Percentiles rank a stretch among this genome's conserved stretches.
Conservation (phyloP, 768 basidiomycete species). For the Lentinula boryana region DNA sequence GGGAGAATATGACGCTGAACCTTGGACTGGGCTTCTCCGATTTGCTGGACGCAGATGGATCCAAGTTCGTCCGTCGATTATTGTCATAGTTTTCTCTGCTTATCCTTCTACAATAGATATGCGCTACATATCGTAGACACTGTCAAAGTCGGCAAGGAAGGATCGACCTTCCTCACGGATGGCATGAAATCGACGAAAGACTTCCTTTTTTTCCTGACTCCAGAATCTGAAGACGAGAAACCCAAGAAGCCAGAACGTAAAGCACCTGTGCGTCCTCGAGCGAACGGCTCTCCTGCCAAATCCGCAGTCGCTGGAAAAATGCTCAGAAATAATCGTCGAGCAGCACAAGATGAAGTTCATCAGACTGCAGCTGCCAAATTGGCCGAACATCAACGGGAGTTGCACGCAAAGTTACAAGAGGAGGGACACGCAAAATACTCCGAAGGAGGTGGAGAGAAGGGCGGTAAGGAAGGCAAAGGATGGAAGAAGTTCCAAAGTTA, state of each 20-base stretch:
- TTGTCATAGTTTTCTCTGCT: neutral
- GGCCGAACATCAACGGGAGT: conserved; percentile 80
- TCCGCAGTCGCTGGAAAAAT: conserved; percentile 79
- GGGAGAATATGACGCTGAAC: conserved; percentile 81
- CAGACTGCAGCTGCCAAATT: conserved; percentile 73
- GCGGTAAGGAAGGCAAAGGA: conserved; percentile 83
- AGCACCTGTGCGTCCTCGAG: conserved; percentile 39
- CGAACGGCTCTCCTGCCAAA: conserved; percentile 68
- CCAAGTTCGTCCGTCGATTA: conserved; percentile 48
- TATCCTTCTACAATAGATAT: conserved; percentile 48
- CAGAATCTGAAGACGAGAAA: conserved; percentile 54
- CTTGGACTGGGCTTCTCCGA: conserved; percentile 83
- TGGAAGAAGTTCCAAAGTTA: conserved; percentile 98
- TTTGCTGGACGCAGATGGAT: conserved; percentile 67
- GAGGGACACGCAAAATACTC: conserved; percentile 82
- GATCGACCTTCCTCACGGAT: conserved; percentile 69
- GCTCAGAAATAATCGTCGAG: conserved; percentile 83
- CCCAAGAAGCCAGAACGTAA: conserved; percentile 52
- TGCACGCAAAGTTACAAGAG: conserved; percentile 70
- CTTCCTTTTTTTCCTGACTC: conserved; percentile 78
- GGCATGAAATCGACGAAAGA: conserved; percentile 83
- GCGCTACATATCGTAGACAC: conserved; percentile 87
- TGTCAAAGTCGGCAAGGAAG: conserved; percentile 65
- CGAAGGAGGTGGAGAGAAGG: conserved; percentile 68
- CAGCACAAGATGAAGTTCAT: conserved; percentile 79